Evolutionary conservation across 139 green algal genomes (phyloP), one percentile per base, ranked within the genome.

Genomic region (Closterium sp.): DNA sequence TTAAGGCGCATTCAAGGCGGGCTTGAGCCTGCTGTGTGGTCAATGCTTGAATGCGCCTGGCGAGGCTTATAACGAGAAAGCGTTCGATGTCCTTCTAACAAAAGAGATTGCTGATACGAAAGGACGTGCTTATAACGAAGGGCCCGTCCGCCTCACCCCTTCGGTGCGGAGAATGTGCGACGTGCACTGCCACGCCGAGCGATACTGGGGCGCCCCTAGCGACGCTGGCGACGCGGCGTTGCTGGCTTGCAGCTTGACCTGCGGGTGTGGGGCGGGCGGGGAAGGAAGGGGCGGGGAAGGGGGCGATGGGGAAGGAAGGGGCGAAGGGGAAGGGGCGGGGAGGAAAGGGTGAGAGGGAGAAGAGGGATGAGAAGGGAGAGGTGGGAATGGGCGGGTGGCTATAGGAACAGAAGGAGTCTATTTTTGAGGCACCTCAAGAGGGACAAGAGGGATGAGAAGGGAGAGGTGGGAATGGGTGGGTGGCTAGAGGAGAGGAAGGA

Each of bases 231-330:
- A 31, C 38, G 33, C 88, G 90, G 90, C 43, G 28, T 55, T 92
- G 83, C 83, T 86, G n/a, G 90, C 55, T 87, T 93, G 90, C 76
- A 93, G 86, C 87, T 93, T 90, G 34, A 93, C 90, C 90, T 93
- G 81, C 89, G 55, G 0, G 0, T 9, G 31, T 86, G 76, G 93
- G 93, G 89, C 89, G 28, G 2, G 93, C 93, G 4, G 88, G 2
- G 16, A 93, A 93, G 88, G 76, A 43, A 23, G 89, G 35, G 19
- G 33, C 38, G 28, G 85, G 88, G 76, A 43, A 23, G 89, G 35
- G 19, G 33, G 1, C 25, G 85, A 94, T 98, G 23, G 86, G 97
- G 8, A 96, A 93, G 88, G 91, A 93, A 2, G 95, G 96, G 0
- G 94, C 91, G 33, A 98, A 97, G 0, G 97, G 97, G 43, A 2